phyloP scores from a whole-genome alignment of 179 eudicot genomes.

The Sideroxylon spinosum region DNA sequence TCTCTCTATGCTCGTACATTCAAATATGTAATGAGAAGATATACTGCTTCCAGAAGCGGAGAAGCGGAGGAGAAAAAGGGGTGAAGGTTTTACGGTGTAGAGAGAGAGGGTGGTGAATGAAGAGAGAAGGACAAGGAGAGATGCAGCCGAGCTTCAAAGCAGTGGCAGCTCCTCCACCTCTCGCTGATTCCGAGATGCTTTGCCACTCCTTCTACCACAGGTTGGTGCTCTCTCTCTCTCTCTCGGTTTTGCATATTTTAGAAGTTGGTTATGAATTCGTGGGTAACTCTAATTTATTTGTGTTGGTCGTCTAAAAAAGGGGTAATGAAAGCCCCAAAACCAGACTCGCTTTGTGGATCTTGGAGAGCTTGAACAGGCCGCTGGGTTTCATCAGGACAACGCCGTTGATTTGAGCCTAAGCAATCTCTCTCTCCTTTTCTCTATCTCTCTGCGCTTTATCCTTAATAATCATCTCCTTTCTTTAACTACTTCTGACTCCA shows the following conservation, averaged over 20 bases:
- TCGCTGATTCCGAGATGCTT: slow-evolving; percentile 31
- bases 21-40: too few relatives aligned
- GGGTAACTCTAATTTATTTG: not conserved
- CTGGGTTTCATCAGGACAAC: slow-evolving; percentile 63
- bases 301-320: slow-evolving; percentile 22
- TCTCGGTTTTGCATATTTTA: not conserved
- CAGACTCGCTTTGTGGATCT: slow-evolving; percentile 45
- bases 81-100: too few relatives aligned
- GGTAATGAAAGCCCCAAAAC: slow-evolving; percentile 47
- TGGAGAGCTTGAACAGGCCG: slow-evolving; percentile 64
- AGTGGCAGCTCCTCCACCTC: slow-evolving; percentile 17
- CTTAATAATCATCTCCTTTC: not conserved
- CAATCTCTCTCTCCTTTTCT: slow-evolving; percentile 20
- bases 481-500: not conserved
- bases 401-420: slow-evolving; percentile 91
- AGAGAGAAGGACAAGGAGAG: not conserved
- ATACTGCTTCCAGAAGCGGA: too few relatives aligned
- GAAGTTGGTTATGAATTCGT: not conserved
- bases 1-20: too few relatives aligned
- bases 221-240: slow-evolving; percentile 14
- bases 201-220: slow-evolving; percentile 50
- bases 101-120: too few relatives aligned
- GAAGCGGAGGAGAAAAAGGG: too few relatives aligned
- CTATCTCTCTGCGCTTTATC: not conserved
- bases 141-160: slow-evolving; percentile 53